Percentiles rank a stretch among this genome's conserved stretches.
phyloP scores from a whole-genome alignment of 2,329 filamentous ascomycete species.

The Aureobasidium sp. region DNA sequence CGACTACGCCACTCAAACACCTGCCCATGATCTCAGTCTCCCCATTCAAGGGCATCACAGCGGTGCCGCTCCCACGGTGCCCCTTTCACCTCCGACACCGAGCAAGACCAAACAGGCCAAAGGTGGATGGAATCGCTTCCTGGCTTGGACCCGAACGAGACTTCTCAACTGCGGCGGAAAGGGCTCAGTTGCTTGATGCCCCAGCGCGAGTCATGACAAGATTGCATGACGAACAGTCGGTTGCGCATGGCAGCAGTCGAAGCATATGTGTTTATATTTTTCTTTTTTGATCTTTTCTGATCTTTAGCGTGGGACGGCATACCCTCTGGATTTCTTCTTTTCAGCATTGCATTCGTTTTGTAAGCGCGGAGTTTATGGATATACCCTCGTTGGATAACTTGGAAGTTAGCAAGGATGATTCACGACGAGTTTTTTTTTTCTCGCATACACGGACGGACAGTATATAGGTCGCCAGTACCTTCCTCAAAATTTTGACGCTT shows the following conservation, averaged over 20 bases:
- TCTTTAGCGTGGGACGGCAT: neutral
- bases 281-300: too few relatives aligned
- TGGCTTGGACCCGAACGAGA: slow-evolving; percentile 51
- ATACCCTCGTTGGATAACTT: slow-evolving; percentile 11
- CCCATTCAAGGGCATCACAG: slow-evolving; percentile 25
- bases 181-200: neutral
- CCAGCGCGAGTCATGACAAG: neutral
- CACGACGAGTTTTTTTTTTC: neutral
- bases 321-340: neutral
- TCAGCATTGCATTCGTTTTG: slow-evolving; percentile 12
- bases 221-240: neutral
- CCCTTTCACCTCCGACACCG: neutral
- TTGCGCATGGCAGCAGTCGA: neutral
- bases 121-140: slow-evolving; percentile 47
- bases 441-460: neutral
- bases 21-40: slow-evolving; percentile 30
- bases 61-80: slow-evolving; percentile 28
- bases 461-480: neutral
- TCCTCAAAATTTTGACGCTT: too few relatives aligned
- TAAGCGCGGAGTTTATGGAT: slow-evolving; percentile 15
- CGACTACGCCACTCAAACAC: slow-evolving; percentile 33
- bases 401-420: neutral
- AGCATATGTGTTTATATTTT: neutral
- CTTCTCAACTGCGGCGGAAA: slow-evolving; percentile 42
- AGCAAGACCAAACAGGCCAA: slow-evolving; percentile 33